These are phyloP conservation scores for Boletellus ananas DNA, from an alignment of 768 basidiomycete species.

Conservation along the genomic window DNA sequence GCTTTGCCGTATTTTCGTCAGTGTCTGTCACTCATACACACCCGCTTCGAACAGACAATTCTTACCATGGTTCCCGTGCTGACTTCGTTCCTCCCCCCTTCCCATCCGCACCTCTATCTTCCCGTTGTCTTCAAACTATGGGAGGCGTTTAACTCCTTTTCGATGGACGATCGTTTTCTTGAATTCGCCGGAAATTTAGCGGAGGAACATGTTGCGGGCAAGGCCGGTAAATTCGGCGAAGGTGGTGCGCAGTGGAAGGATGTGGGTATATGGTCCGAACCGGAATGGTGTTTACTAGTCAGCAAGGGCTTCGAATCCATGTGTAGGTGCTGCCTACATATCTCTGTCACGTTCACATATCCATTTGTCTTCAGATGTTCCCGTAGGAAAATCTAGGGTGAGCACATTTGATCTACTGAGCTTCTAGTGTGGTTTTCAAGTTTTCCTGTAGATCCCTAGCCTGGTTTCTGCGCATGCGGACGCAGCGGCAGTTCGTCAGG, in stretches of 20 bases:
- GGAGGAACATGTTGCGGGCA: slow-evolving; percentile 69
- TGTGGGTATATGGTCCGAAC: slow-evolving; percentile 84
- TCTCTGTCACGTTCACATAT: slow-evolving; percentile 36
- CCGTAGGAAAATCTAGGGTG: slow-evolving; percentile 68
- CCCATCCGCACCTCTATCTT: slow-evolving; percentile 62
- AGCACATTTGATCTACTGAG: slow-evolving; percentile 7
- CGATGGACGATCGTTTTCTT: slow-evolving; percentile 71
- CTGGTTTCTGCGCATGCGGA: slow-evolving; percentile 73
- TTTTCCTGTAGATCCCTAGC: slow-evolving; percentile 48
- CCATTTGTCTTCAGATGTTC: slow-evolving; percentile 13
- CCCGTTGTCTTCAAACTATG: slow-evolving; percentile 71
- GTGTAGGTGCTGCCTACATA: slow-evolving; percentile 42
- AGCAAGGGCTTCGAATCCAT: slow-evolving; percentile 79
- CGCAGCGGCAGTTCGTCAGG: slow-evolving; percentile 49
- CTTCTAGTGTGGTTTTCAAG: neutral
- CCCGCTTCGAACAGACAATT: slow-evolving; percentile 44
- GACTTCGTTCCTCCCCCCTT: slow-evolving; percentile 72
- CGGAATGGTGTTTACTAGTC: slow-evolving; percentile 79
- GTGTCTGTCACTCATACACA: neutral
- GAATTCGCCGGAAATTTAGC: slow-evolving; percentile 67
- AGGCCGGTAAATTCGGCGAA: slow-evolving; percentile 47
- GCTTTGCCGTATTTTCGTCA: slow-evolving; percentile 18
- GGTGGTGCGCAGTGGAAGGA: slow-evolving; percentile 68
- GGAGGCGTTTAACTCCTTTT: slow-evolving; percentile 73
- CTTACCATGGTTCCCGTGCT: slow-evolving; percentile 73